Base-by-base conservation (phyloP, 108 stramenopile genomes). In the Cylindrotheca closterium region DNA sequence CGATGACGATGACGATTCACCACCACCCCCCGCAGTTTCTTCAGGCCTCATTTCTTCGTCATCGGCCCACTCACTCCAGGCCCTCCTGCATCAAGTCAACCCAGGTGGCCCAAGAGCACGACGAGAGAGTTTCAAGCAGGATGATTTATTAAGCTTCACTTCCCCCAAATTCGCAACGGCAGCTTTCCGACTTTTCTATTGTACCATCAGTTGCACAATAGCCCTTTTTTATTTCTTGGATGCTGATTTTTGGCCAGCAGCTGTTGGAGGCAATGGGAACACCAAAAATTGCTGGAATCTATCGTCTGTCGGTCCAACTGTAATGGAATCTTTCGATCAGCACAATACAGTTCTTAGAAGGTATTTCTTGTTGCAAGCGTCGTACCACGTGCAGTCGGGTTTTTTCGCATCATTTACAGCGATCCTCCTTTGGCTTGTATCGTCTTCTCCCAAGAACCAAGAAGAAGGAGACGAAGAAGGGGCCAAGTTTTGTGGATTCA, bases 131-230 rank as follows among this genome's bases (percentile, higher is more conserved):
- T 5, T 56, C 21, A 25, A 48, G 30, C 49, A 54, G 25, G 25
- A 45, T 51, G 24, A 53, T 17, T 18, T 12, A 23, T 17, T 30
- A 19, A 61, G 86, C 22, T 86, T 84, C 65, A 73, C 79, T 10
- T 85, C 87, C 37, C 91, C 91, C n/a, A 75, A 88, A 30, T 79
- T 76, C 58, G 91, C 91, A 27, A 93, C 91, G 10, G 91, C 88
- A 10, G 75, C 81, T 8, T 93, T 93, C 70, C 88, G 91, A 4
- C 52, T 85, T 22, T 30, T 84, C 17, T 83, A 59, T 60, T 79
- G 68, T 34, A 26, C 75, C n/a, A 53, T 68, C 12, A 83, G 81
- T 37, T 81, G 83, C 60, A 24, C 69, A 18, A 61, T 81, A 30
- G 86, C 86, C 23, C 59, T 76, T 10, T 25, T 63, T 50, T 65